Evolutionary conservation across 2,329 filamentous ascomycete species (phyloP).

Genomic region (Plenodomus tracheiphilus): DNA sequence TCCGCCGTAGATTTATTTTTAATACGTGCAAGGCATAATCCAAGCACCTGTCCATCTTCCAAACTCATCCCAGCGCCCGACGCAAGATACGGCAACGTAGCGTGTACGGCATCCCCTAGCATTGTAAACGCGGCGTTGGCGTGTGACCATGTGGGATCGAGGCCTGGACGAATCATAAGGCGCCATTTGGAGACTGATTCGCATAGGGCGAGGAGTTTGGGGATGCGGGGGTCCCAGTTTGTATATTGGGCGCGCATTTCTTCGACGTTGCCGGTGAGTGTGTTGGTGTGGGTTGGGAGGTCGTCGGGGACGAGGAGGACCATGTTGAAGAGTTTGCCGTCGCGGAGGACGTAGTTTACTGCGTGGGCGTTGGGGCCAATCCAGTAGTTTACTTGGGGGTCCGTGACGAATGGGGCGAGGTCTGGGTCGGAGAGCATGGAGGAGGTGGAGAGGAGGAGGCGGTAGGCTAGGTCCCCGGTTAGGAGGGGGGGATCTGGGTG

Average conservation of each 20-base stretch:
- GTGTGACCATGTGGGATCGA: slow-evolving; percentile 61
- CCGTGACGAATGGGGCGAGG: slow-evolving; percentile 49
- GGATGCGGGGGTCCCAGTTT: slow-evolving; percentile 60
- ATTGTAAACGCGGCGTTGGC: slow-evolving; percentile 60
- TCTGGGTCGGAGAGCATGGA: slow-evolving; percentile 54
- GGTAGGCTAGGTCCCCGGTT: slow-evolving; percentile 57
- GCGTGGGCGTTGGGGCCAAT: slow-evolving; percentile 55
- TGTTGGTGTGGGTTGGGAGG: slow-evolving; percentile 51
- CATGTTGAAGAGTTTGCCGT: slow-evolving; percentile 56
- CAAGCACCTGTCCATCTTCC: slow-evolving; percentile 63
- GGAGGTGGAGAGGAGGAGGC: slow-evolving; percentile 51
- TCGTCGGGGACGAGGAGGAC: slow-evolving; percentile 57
- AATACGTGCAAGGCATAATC: slow-evolving; percentile 57
- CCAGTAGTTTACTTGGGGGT: slow-evolving; percentile 58
- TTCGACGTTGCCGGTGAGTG: slow-evolving; percentile 55
- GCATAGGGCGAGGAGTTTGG: slow-evolving; percentile 61
- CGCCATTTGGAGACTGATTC: slow-evolving; percentile 65
- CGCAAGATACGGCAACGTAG: slow-evolving; percentile 66
- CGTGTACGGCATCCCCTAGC: slow-evolving; percentile 66
- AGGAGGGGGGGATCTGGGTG: slow-evolving; percentile 51
- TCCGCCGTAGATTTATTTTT: slow-evolving; percentile 43
- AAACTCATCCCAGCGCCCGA: slow-evolving; percentile 63
- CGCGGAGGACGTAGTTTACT: slow-evolving; percentile 57
- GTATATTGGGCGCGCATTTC: slow-evolving; percentile 59
- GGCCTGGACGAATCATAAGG: slow-evolving; percentile 59